A percentile compares a stretch with the other conserved stretches of the same genome.
phyloP scores from a whole-genome alignment of 1,284 basidiomycete species.

The Sphagnurus paluster region DNA sequence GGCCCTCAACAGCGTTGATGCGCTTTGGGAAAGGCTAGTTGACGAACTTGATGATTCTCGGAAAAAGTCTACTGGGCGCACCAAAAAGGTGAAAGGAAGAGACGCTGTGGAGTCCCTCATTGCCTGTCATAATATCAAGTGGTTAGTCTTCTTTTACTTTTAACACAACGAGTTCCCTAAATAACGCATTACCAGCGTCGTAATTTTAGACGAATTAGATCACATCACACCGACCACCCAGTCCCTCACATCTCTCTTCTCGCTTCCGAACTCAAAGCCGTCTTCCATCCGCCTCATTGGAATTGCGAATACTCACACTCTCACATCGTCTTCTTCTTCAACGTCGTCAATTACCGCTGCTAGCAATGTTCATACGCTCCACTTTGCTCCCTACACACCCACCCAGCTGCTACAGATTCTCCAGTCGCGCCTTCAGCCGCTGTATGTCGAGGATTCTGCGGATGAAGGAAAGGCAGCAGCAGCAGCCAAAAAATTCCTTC shows the following conservation, averaged over 20 bases:
- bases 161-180: slow-evolving; percentile 1
- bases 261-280: slow-evolving; percentile 52
- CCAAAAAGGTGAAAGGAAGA: slow-evolving; percentile 43
- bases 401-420: slow-evolving; percentile 67
- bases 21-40: slow-evolving; percentile 68
- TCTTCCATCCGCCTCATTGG: slow-evolving; percentile 64
- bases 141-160: slow-evolving; percentile 41
- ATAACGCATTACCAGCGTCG: slow-evolving; percentile 45
- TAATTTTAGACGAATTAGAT: slow-evolving; percentile 80
- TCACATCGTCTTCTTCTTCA: slow-evolving; percentile 56
- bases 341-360: slow-evolving; percentile 40
- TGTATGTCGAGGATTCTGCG: slow-evolving; percentile 27
- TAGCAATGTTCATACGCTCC: slow-evolving; percentile 58
- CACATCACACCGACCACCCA: slow-evolving; percentile 64
- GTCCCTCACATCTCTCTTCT: slow-evolving; percentile 60
- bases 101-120: slow-evolving; percentile 47
- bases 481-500: slow-evolving; percentile 55
- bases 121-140: slow-evolving; percentile 46
- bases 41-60: slow-evolving; percentile 49
- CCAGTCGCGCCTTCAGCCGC: slow-evolving; percentile 51
- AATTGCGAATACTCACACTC: slow-evolving; percentile 83
- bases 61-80: slow-evolving; percentile 35
- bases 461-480: slow-evolving; percentile 30
- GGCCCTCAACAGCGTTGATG: slow-evolving; percentile 62
- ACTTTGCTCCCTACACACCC: slow-evolving; percentile 75